Base-by-base conservation (phyloP, 1,284 basidiomycete species). In the Tylopilus sp. region DNA sequence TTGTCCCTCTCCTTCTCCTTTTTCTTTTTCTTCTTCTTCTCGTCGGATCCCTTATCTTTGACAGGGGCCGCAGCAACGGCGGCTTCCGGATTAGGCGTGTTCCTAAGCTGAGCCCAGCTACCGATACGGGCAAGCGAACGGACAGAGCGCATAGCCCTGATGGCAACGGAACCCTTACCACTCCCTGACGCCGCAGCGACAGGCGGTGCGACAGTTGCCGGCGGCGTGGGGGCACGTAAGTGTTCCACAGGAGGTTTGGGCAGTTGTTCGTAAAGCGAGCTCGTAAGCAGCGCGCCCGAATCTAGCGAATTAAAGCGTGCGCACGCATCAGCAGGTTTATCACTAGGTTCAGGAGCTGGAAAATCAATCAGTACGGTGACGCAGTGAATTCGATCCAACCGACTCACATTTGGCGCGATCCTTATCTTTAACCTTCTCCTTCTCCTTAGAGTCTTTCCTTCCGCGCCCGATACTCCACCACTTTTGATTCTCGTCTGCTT, bases 401-500 rank as follows among this genome's bases (percentile, higher is more conserved):
- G 51, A 43, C 77, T 45, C 68, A 83, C 81, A 72, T 65, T 80
- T 79, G 13, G 72, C 69, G 49, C 73, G 74, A 20, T 59, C 59
- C 56, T 55, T 56, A 1, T 62, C 61, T 43, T 76, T 76, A 53
- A 73, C 74, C 58, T 76, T 77, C 13, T 66, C 71, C 57, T 79
- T 75, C 52, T 79, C 80, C 61, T 84, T 85, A 5, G 82, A 83
- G 56, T 88, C 87, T 61, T 83, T 86, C 61, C 84, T 74, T 15
- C 84, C 84, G 14, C 85, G 74, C 7, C 85, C 83, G 56, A 90
- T 83, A 54, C 80, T 89, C 88, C 88, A 90, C 86, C 88, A 90
- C 68, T 84, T 86, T 63, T 80, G 79, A 66, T 79, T 82, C 59
- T 82, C 82, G 50, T 84, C 81, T 25, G 69, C 74, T 73, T 86